Base-by-base conservation (phyloP, 2,329 filamentous ascomycete genomes). In the Fusarium anthophilum region DNA sequence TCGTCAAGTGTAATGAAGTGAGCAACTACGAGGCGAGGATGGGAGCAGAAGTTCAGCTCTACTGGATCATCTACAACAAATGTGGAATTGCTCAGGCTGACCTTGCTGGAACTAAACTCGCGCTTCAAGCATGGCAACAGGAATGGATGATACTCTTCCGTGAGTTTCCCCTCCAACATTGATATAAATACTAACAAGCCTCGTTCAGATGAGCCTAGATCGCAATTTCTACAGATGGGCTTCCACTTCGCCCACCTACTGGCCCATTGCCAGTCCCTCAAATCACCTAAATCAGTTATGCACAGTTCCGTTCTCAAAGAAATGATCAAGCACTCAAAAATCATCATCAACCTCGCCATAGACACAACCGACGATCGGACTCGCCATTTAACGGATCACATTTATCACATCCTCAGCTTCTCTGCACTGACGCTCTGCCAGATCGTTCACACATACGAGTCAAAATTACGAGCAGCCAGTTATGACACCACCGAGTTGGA, bases 201-300 rank as follows among this genome's bases (percentile, higher is more conserved):
- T 32, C 30, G 30, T 32, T 32, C 30, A 32, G 79, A 77, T 11
- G 62, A 79, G 45, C 76, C 78, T 5, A 74, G 79, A 3, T 79
- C 79, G 14, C 79, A 80, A 18, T 80, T 80, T 39, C 70, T 80
- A 0, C 78, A 79, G 43, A 78, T 80, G 73, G 78, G 79, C 3
- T 78, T 78, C 30, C 70, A 80, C 48, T 80, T 80, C 39, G 77
- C 78, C 10, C 70, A 79, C 17, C 73, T 80, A 1, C 51, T 80
- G 4, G 71, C 73, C 0, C 66, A 77, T 32, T 74, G 71, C 12
- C 78, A 78, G n/a, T 74, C 73, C 4, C 57, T 79, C 4, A 78
- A 74, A 35, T 66, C 72, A 3, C 65, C 70, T 2, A 63, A 69
- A 26, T 67, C 67, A 5, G 50, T 66, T 0, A 75, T 76, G 66